phyloP scores from a whole-genome alignment of 176 grass and related monocot species.

The Oryza meridionalis region DNA sequence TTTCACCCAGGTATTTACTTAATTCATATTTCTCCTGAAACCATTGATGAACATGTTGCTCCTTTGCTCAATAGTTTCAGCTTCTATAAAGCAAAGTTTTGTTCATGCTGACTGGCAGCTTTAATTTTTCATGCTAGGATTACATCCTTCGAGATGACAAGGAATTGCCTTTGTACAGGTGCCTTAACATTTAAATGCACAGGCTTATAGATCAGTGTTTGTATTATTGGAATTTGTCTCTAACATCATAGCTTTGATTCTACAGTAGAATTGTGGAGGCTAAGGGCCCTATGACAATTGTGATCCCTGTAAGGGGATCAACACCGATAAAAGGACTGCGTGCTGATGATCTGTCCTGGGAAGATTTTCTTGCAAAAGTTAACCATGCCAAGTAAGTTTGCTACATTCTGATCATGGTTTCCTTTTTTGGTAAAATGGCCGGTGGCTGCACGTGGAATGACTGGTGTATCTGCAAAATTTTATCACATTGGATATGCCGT shows the following conservation, averaged over 20 bases:
- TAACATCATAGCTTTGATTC: constrained; percentile 45
- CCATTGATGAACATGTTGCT: background rate
- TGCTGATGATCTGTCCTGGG: constrained; percentile 72
- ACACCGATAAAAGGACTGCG: constrained; percentile 63
- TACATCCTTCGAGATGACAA: constrained; percentile 89
- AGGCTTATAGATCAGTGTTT: background rate
- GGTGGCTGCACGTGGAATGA: background rate
- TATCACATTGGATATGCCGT: background rate
- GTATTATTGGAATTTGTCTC: constrained; percentile 33
- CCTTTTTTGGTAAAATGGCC: constrained; percentile 22
- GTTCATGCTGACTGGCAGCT: background rate
- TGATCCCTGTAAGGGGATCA: constrained; percentile 70
- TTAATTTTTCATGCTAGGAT: constrained; percentile 65
- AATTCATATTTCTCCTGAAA: constrained; percentile 5
- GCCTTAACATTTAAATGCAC: constrained; percentile 16
- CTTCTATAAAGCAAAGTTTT: background rate
- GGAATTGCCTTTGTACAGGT: constrained; percentile 91
- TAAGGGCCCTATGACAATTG: constrained; percentile 70
- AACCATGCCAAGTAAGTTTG: constrained; percentile 62
- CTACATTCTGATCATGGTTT: constrained; percentile 25
- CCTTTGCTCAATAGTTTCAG: constrained; percentile 28
- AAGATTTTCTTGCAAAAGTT: constrained; percentile 85
- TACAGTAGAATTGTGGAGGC: constrained; percentile 93
- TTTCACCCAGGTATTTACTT: constrained; percentile 84
- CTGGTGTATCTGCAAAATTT: background rate